Conservation (phyloP, 768 basidiomycete species). For the Mycena crocata region DNA sequence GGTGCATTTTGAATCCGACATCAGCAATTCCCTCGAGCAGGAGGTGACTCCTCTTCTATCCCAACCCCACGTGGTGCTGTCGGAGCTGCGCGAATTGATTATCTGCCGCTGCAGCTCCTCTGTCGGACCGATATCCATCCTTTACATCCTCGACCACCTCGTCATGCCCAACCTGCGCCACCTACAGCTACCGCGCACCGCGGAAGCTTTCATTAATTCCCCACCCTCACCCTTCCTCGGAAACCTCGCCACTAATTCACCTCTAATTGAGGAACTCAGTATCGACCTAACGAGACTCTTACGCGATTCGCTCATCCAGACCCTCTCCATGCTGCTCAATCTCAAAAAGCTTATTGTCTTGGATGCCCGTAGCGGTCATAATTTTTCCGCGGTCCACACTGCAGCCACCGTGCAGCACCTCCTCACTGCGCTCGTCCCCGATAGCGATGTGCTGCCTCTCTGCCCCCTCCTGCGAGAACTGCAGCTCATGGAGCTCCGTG, state of each 20-base stretch:
- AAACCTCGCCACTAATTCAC: not conserved
- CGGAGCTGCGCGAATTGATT: not conserved
- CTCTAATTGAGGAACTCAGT: constrained; percentile 2
- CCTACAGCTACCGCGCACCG: not conserved
- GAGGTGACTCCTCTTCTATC: not conserved
- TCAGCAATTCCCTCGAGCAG: not conserved
- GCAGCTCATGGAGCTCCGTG: not conserved
- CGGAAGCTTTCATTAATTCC: too few species aligned
- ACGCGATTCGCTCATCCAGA: not conserved
- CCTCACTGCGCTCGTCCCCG: not conserved
- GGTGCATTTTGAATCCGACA: not conserved
- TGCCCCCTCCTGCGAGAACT: not conserved
- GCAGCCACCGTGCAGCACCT: not conserved
- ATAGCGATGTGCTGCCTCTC: not conserved
- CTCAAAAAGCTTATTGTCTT: not conserved
- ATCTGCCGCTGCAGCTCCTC: not conserved
- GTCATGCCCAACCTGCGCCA: constrained; percentile 4
- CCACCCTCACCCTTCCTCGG: not conserved
- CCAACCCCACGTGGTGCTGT: not conserved
- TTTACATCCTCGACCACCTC: not conserved
- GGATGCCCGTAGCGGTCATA: not conserved
- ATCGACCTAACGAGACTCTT: constrained; percentile 1
- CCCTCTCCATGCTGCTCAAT: not conserved
- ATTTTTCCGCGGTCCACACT: not conserved
- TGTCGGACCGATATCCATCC: not conserved